Percentiles rank a stretch among this genome's conserved stretches.
phyloP scores from a whole-genome alignment of 805 yeast species.

The Suhomyces faveliae region DNA sequence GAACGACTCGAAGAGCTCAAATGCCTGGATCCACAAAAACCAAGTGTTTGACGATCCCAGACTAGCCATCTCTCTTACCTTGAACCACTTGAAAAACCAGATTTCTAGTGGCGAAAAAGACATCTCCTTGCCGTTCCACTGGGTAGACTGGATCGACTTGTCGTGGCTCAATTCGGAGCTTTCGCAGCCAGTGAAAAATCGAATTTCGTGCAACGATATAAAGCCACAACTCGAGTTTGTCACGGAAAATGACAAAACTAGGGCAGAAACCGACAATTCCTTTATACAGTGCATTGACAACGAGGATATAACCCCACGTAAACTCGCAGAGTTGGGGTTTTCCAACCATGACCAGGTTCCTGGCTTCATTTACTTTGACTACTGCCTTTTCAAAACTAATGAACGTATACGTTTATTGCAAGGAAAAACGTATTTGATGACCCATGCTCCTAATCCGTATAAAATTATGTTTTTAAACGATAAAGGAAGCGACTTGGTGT shows the following conservation, averaged over 20 bases:
- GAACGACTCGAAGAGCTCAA: slow-evolving; percentile 4
- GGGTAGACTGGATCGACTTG: slow-evolving; percentile 28
- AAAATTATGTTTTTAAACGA: slow-evolving; percentile 26
- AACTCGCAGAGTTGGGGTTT: slow-evolving; percentile 21
- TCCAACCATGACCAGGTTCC: slow-evolving; percentile 27
- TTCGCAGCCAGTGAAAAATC: slow-evolving; percentile 1
- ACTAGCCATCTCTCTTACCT: slow-evolving; percentile 18
- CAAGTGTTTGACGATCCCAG: slow-evolving; percentile 22
- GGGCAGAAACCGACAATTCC: not conserved
- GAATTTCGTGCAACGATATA: slow-evolving; percentile 13
- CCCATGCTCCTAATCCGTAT: slow-evolving; percentile 17
- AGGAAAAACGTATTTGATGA: slow-evolving; percentile 17
- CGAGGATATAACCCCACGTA: slow-evolving; percentile 16
- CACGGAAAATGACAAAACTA: slow-evolving; percentile 2
- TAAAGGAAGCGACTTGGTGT: slow-evolving; percentile 20
- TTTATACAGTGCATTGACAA: slow-evolving; percentile 18
- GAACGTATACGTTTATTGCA: slow-evolving; percentile 17
- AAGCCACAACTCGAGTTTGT: slow-evolving; percentile 9
- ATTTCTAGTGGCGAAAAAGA: too few relatives aligned
- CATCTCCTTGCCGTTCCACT: slow-evolving; percentile 20
- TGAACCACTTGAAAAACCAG: slow-evolving; percentile 6
- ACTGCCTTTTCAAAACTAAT: slow-evolving; percentile 22
- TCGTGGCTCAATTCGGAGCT: slow-evolving; percentile 11
- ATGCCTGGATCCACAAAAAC: slow-evolving; percentile 20
- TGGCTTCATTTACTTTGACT: slow-evolving; percentile 23